Evolutionary conservation across 2,329 filamentous ascomycete genomes (phyloP).

Genomic region (Fusarium chlamydosporum): DNA sequence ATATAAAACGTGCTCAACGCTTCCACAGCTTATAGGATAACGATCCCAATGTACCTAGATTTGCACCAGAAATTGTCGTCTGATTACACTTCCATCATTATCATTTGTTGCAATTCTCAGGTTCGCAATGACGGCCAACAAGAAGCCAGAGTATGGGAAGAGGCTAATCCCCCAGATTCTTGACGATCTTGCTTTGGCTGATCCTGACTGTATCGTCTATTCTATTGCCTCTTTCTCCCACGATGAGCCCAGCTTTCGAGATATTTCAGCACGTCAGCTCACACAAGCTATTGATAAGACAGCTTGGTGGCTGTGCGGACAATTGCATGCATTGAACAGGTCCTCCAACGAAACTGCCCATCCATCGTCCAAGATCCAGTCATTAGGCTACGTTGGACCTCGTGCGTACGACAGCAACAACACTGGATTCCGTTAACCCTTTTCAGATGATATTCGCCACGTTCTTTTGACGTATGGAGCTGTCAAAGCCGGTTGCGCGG

Average conservation of each 20-base stretch:
- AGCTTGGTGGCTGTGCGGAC: conserved; percentile 50
- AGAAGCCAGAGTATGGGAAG: background rate
- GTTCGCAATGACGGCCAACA: background rate
- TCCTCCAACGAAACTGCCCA: background rate
- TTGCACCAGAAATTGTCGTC: no score
- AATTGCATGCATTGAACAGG: background rate
- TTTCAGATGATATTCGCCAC: conserved; percentile 52
- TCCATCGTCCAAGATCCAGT: conserved; percentile 32
- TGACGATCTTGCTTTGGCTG: background rate
- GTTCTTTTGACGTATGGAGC: conserved; percentile 52
- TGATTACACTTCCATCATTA: no score
- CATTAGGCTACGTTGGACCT: conserved; percentile 54
- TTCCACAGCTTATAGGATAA: background rate
- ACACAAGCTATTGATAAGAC: conserved; percentile 51
- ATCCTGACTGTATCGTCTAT: conserved; percentile 48
- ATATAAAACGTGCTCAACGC: background rate
- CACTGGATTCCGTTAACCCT: background rate
- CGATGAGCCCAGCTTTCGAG: conserved; percentile 33
- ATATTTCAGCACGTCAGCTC: conserved; percentile 49
- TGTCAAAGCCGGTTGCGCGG: conserved; percentile 55
- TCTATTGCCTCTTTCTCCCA: conserved; percentile 41
- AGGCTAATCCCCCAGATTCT: conserved; percentile 14
- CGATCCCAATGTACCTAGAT: background rate
- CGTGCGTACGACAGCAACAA: conserved; percentile 45
- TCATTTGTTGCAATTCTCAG: no score